Percentiles rank a stretch among this genome's conserved stretches.
Evolutionary conservation across 176 grass and related monocot species (phyloP).

Genomic region (Oryza australiensis): DNA sequence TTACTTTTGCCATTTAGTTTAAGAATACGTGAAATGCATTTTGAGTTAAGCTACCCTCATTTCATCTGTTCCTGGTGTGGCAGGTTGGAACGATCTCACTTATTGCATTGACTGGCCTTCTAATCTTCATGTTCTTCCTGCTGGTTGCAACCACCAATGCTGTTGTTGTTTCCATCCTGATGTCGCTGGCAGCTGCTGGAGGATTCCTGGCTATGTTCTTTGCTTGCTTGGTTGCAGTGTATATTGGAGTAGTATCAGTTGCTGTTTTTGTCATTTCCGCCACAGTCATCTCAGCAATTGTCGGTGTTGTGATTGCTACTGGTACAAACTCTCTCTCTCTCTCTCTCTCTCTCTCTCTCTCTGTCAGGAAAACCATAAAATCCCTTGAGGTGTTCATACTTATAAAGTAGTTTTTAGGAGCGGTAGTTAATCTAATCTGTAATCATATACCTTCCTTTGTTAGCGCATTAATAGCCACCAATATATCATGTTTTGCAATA

Average conservation of each 20-base stretch:
- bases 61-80: constrained; percentile 23
- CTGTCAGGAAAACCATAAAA: background rate
- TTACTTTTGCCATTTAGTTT: background rate
- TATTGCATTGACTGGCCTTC: constrained; percentile 65
- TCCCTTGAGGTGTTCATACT: background rate
- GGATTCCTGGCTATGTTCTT: constrained; percentile 92
- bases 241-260: constrained; percentile 69
- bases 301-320: constrained; percentile 61
- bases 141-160: constrained; percentile 72
- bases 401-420: background rate
- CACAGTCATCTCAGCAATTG: constrained; percentile 58
- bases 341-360: constrained; percentile 1
- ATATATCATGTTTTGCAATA: background rate
- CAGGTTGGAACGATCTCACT: constrained; percentile 77
- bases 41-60: background rate
- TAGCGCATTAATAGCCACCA: background rate
- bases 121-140: constrained; percentile 80
- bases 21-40: background rate
- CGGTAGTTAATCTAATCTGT: background rate
- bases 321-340: constrained; percentile 42
- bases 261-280: constrained; percentile 66
- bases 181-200: constrained; percentile 84
- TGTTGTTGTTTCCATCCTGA: constrained; percentile 63
- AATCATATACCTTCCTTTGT: background rate
- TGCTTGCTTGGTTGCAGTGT: constrained; percentile 67